Base-by-base conservation (phyloP, 495 filamentous ascomycete genomes). In the Aspergillus leporis region DNA sequence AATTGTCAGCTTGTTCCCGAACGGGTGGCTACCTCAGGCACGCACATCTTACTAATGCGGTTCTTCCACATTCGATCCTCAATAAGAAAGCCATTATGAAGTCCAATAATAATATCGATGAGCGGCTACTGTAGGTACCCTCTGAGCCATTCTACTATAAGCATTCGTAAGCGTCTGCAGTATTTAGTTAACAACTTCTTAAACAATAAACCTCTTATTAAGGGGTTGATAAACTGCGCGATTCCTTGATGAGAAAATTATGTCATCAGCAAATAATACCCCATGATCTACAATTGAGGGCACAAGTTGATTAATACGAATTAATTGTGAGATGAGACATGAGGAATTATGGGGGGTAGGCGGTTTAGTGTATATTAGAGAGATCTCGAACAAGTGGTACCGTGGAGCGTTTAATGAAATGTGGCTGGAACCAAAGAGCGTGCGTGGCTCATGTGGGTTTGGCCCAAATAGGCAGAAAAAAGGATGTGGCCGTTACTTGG, bases 381-480 rank as follows among this genome's bases (percentile, higher is more conserved):
- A 54, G 21, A 34, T 38, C 34, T 36, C 31, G 25, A 23, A 55
- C 32, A 43, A 55, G 8, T 28, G 36, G n/a, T 23, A 4, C 32
- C 31, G 52, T 55, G 52, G 52, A 31, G 31, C 13, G 34, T 43
- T 40, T 22, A 19, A 55, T 55, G 19, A 54, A 41, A 31, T 60
- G 52, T 55, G 58, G 58, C 58, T 47, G 34, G 9, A 21, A n/a
- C 21, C 21, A 43, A 51, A 55, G 41, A 53, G 60, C 48, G 58
- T 31, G 48, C 46, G 55, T 61, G 61, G 64, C 64, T 63, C 45
- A 58, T 49, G 51, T 47, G 51, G 51, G n/a, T 48, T 40, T 49
- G 25, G 34, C 55, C 50, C 36, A 56, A 55, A 60, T 12, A 59
- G 63, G 49, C 63, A 56, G 52, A 22, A 61, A 58, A 52, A 65